A percentile compares a stretch with the other conserved stretches of the same genome.
Conservation (phyloP, 495 filamentous ascomycete genomes). For the Daldinia bambusicola region DNA sequence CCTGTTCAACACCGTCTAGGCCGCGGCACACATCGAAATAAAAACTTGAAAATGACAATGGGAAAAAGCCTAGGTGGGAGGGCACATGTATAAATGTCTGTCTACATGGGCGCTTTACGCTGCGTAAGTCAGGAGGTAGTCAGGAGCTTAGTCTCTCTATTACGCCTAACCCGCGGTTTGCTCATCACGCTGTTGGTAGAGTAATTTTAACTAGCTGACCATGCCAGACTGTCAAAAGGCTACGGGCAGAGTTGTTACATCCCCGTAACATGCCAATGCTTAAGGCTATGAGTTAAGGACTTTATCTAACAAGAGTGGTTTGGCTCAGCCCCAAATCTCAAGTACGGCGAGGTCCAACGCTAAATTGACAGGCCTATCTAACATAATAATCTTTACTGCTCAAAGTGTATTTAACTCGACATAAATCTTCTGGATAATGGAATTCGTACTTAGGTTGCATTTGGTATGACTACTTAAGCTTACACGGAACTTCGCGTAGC, state of each 20-base stretch:
- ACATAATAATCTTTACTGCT: neutral
- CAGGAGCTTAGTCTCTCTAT: neutral
- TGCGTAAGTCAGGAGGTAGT: neutral
- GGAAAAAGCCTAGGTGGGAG: too few species aligned
- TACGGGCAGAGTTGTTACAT: neutral
- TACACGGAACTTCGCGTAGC: neutral
- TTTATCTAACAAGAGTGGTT: neutral
- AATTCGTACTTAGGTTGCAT: neutral
- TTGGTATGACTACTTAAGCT: neutral
- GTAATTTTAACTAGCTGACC: neutral
- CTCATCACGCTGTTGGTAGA: too few species aligned
- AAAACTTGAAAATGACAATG: too few species aligned
- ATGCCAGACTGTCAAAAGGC: neutral
- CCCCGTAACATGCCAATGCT: neutral
- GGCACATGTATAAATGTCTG: too few species aligned
- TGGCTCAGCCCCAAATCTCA: neutral
- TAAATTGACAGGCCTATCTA: neutral
- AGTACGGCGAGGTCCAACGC: neutral
- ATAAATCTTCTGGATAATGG: neutral
- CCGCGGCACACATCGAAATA: neutral
- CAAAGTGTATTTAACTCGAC: neutral
- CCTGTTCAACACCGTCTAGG: neutral
- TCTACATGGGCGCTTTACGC: too few species aligned
- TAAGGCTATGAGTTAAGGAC: neutral
- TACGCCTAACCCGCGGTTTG: neutral